Percentiles rank a stretch among this genome's conserved stretches.
Evolutionary conservation across 2,329 filamentous ascomycete species (phyloP).

Genomic region (Aspergillus aculeatus): DNA sequence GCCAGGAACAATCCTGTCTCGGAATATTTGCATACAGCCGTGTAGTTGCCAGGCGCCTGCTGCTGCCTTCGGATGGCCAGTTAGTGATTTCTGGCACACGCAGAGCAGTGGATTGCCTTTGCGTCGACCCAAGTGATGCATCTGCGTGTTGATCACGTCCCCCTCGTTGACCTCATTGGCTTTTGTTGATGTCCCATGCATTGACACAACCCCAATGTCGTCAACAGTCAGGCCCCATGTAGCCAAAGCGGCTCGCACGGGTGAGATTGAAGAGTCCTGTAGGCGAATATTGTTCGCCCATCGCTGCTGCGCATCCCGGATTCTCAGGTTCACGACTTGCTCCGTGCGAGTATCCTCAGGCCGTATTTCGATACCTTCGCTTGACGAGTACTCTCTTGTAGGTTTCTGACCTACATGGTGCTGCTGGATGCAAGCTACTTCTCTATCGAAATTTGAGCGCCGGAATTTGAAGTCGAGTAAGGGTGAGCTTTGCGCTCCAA

Average conservation of each 20-base stretch:
- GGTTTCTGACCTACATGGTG: background rate
- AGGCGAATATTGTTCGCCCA: slow-evolving; percentile 98
- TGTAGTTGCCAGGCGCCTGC: slow-evolving; percentile 99
- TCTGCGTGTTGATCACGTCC: slow-evolving; percentile 88
- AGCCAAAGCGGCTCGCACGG: slow-evolving; percentile 86
- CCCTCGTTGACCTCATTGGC: slow-evolving; percentile 99
- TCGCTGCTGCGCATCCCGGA: slow-evolving; percentile 79
- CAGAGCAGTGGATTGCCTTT: slow-evolving; percentile 87
- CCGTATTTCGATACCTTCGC: background rate
- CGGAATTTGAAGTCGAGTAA: slow-evolving; percentile 94
- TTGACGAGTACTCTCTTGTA: background rate
- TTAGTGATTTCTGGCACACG: slow-evolving; percentile 98
- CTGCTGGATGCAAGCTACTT: slow-evolving; percentile 79
- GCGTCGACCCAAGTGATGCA: slow-evolving; percentile 84
- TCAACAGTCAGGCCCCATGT: slow-evolving; percentile 97
- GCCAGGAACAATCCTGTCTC: slow-evolving; percentile 84
- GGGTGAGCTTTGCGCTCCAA: slow-evolving; percentile 83
- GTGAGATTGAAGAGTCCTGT: slow-evolving; percentile 82
- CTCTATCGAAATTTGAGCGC: slow-evolving; percentile 85
- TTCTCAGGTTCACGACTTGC: slow-evolving; percentile 55
- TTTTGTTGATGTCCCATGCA: slow-evolving; percentile 96
- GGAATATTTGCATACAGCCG: slow-evolving; percentile 88
- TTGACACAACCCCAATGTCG: slow-evolving; percentile 87
- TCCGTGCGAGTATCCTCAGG: background rate
- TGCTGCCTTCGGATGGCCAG: slow-evolving; percentile 95